Evolutionary conservation across 345 rosid genomes (phyloP).

Genomic region (Murraya paniculata): DNA sequence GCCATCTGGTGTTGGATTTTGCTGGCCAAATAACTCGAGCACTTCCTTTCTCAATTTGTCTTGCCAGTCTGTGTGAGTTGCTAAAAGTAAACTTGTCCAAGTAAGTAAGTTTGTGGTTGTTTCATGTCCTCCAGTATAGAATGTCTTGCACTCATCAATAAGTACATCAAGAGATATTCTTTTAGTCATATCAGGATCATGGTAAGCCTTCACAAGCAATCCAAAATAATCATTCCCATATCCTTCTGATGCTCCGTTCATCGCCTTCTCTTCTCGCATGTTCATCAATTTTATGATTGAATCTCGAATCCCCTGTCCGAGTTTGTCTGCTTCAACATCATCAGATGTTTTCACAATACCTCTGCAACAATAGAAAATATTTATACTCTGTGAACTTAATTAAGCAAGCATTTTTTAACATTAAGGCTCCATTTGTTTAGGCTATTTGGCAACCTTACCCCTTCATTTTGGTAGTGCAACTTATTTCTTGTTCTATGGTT

Average conservation of each 20-base stretch:
- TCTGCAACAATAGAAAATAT: conserved; percentile 18
- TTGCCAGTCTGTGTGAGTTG: conserved; percentile 46
- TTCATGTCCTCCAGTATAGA: conserved; percentile 28
- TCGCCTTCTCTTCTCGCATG: conserved; percentile 22
- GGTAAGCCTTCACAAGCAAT: conserved; percentile 24
- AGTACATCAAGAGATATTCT: conserved; percentile 30
- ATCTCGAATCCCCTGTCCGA: conserved; percentile 10
- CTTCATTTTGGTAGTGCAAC: too few relatives aligned
- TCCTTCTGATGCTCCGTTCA: conserved; percentile 4
- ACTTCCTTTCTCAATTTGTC: conserved; percentile 41
- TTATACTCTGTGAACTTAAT: too few relatives aligned
- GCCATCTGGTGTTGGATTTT: conserved; percentile 14
- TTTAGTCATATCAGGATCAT: conserved; percentile 20
- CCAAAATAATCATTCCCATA: conserved; percentile 37
- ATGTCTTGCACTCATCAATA: conserved; percentile 46
- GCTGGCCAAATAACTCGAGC: conserved; percentile 25
- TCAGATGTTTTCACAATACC: conserved; percentile 9
- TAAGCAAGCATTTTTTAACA: too few relatives aligned
- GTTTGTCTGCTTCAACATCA: conserved; percentile 12
- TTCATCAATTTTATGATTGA: conserved; percentile 19
- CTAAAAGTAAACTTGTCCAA: conserved; percentile 39
- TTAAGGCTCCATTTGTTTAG: too few relatives aligned
- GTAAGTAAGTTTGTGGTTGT: conserved; percentile 25
- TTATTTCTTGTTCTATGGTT: too few relatives aligned
- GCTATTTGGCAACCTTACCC: too few relatives aligned